Conservation (phyloP, 805 yeast genomes). For the Candida adriatica region DNA sequence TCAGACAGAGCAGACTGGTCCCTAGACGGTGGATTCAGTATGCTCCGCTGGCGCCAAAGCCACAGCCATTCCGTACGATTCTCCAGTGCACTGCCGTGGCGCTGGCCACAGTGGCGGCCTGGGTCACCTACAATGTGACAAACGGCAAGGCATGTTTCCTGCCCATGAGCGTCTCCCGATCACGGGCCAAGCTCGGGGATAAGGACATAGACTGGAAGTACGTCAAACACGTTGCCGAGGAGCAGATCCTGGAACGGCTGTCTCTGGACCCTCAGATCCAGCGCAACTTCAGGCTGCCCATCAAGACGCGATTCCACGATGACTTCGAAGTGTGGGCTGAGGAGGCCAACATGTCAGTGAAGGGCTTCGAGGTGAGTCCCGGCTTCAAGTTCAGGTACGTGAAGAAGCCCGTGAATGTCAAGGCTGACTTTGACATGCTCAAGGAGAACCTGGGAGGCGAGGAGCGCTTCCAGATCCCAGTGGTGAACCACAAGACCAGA, state of each 20-base stretch:
- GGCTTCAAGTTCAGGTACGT: conserved; percentile 10
- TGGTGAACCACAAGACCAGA: conserved; percentile 10
- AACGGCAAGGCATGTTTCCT: conserved; percentile 15
- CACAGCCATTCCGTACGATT: conserved; percentile 8
- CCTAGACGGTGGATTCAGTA: no score
- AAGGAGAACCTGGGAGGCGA: conserved; percentile 21
- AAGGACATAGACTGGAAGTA: conserved; percentile 15
- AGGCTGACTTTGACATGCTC: conserved; percentile 12
- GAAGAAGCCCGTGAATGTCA: conserved; percentile 15
- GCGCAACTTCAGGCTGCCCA: conserved; percentile 17
- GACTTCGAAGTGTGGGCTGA: conserved; percentile 22
- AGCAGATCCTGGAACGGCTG: conserved; percentile 20
- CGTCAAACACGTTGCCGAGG: conserved; percentile 16
- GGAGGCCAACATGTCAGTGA: conserved; percentile 14
- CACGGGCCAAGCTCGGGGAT: conserved; percentile 8
- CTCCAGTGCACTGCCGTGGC: conserved; percentile 10
- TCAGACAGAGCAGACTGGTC: no score
- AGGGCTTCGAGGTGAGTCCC: conserved; percentile 21
- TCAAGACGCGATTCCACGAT: conserved; percentile 10
- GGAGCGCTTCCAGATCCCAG: conserved; percentile 18
- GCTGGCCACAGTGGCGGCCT: conserved; percentile 13
- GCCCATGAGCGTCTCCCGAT: conserved; percentile 17
- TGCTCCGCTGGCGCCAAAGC: conserved; percentile 5
- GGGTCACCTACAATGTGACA: conserved; percentile 15
- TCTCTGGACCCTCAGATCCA: conserved; percentile 15